Base-by-base conservation (phyloP, 1,139 yeast species). In the Debaryomyces fabryi region DNA sequence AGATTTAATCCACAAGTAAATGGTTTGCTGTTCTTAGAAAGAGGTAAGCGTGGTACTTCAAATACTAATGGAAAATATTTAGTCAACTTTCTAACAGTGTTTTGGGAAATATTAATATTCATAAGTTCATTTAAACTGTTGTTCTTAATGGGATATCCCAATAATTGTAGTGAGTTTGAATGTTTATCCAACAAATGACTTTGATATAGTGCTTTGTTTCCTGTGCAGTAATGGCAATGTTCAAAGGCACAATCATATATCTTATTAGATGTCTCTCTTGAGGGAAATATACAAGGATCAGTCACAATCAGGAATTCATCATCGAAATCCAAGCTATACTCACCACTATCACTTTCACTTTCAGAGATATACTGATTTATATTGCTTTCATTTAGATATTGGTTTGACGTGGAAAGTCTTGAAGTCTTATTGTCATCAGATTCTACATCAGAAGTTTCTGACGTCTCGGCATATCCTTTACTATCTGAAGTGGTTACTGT, bases 111-210 rank as follows among this genome's bases (percentile, higher is more conserved):
- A n/a, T 42, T 46, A 6, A 8, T 10, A 13, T 13, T 42, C 3
- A 42, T 35, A 2, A 46, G 30, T 47, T 52, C 54, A 2, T 6
- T 8, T 7, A n/a, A 30, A 12, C 9, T 15, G 20, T 42, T 38
- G 2, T 57, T 49, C 4, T 50, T 42, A 3, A 72, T 58, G 0
- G 78, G 78, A 51, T 73, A 74, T 0, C 78, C 78, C 10, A 72
- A 52, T 3, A 49, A 42, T 4, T 49, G 46, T 25, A 74, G 58
- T 41, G 60, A 65, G 0, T 49, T 37, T 2, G 58, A 30, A 49
- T 74, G 79, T 9, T 42, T 45, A 2, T 58, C 58, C 4, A 72
- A 51, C 9, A 74, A 55, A 51, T 74, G 79, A 3, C 54, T 55
- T 42, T 65, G 61, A 52, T 70, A 73, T 24, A 69, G 48, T 7